Evolutionary conservation across 345 rosid genomes (phyloP).

Genomic region (Barbarea vulgaris): DNA sequence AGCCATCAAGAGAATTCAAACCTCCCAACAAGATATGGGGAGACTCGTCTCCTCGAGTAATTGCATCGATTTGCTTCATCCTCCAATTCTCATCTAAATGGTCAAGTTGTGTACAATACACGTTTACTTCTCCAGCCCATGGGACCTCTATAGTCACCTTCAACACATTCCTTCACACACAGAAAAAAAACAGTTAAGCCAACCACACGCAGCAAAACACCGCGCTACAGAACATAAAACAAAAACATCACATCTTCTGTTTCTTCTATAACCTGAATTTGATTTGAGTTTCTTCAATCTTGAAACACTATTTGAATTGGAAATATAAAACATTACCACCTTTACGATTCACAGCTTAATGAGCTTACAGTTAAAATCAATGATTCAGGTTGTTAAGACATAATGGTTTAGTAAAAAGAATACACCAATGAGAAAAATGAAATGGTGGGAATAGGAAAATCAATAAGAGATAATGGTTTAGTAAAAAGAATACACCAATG

Average conservation of each 20-base stretch:
- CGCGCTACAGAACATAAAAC: background rate
- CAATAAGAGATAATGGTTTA: background rate
- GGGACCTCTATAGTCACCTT: constrained; percentile 83
- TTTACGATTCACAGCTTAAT: background rate
- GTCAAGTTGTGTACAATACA: constrained; percentile 89
- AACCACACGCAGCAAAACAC: background rate
- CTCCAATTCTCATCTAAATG: constrained; percentile 95
- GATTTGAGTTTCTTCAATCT: background rate
- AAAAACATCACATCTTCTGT: background rate
- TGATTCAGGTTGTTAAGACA: background rate
- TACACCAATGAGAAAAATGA: background rate
- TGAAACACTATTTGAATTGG: background rate
- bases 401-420: background rate
- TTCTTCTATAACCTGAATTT: background rate
- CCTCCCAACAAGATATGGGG: constrained; percentile 84
- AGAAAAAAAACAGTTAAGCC: background rate
- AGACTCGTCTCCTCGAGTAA: constrained; percentile 58
- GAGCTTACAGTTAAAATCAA: background rate
- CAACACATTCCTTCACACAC: constrained; percentile 72
- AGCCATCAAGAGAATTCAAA: constrained; percentile 67
- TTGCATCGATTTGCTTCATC: constrained; percentile 81
- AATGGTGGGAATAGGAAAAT: background rate
- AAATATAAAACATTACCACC: background rate
- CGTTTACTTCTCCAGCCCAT: constrained; percentile 82
- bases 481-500: background rate